A percentile compares a stretch with the other conserved stretches of the same genome.
These are phyloP conservation scores for Strigomonas culicis DNA, from an alignment of 208 protist species.

Conservation along the genomic window DNA sequence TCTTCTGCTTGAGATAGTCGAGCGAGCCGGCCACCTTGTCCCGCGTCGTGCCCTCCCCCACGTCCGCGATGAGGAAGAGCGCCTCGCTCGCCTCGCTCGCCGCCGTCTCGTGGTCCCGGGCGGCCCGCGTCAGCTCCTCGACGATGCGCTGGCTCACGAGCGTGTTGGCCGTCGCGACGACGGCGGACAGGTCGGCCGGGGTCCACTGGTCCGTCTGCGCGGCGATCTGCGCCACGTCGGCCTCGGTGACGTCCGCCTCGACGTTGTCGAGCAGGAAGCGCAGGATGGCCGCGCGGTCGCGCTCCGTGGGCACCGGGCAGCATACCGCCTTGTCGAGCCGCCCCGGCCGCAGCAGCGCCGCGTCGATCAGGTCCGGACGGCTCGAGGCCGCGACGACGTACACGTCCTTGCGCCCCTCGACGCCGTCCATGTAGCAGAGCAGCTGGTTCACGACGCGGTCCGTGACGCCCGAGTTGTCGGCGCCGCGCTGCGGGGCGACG, in stretches of 20 bases:
- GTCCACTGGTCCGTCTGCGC: slow-evolving; percentile 71
- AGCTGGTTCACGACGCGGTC: slow-evolving; percentile 98
- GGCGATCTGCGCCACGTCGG: slow-evolving; percentile 48
- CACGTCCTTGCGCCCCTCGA: slow-evolving; percentile 92
- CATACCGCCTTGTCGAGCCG: slow-evolving; percentile 84
- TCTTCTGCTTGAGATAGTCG: slow-evolving; percentile 19
- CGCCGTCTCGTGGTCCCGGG: slow-evolving; percentile 8
- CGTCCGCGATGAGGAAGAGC: slow-evolving; percentile 45
- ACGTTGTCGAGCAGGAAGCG: slow-evolving; percentile 94
- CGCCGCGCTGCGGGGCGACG: slow-evolving; percentile 85
- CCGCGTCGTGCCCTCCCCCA: slow-evolving; percentile 40
- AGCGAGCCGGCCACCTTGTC: slow-evolving; percentile 72
- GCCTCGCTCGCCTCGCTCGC: slow-evolving; percentile 1
- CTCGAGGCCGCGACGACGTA: slow-evolving; percentile 99
- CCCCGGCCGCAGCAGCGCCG: slow-evolving; percentile 90
- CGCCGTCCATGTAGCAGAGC: slow-evolving; percentile 98
- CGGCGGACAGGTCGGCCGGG: slow-evolving; percentile 69
- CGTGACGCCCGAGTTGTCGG: slow-evolving; percentile 86
- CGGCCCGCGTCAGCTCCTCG: slow-evolving; percentile 28
- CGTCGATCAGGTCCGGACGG: slow-evolving; percentile 97
- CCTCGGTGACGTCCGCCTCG: slow-evolving; percentile 74
- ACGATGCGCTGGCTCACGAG: slow-evolving; percentile 73
- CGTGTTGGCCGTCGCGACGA: slow-evolving; percentile 75
- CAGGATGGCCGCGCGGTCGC: slow-evolving; percentile 94
- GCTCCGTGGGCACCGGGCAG: slow-evolving; percentile 77